These are phyloP conservation scores for Galerina sulciceps DNA, from an alignment of 768 basidiomycete genomes.

Conservation along the genomic window DNA sequence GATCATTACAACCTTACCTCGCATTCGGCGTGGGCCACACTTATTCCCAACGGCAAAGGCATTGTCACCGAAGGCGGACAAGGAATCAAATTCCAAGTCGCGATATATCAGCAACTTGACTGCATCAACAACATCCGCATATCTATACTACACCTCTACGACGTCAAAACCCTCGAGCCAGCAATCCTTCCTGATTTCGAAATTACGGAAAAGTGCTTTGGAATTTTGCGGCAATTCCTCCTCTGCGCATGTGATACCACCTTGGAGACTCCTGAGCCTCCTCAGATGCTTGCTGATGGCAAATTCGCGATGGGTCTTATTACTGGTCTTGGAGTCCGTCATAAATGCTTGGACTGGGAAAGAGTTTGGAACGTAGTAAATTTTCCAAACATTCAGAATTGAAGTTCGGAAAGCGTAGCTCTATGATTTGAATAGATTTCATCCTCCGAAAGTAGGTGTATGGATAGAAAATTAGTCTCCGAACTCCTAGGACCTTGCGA, in stretches of 20 bases:
- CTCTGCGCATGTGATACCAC: not conserved
- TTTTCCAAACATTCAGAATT: too few relatives aligned
- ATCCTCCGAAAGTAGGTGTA: too few relatives aligned
- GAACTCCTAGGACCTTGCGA: too few relatives aligned
- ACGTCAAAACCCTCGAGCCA: not conserved
- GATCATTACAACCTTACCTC: not conserved
- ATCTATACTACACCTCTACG: not conserved
- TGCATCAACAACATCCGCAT: not conserved
- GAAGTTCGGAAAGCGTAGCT: too few relatives aligned
- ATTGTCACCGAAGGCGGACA: not conserved
- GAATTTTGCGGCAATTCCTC: not conserved
- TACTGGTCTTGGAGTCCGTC: not conserved
- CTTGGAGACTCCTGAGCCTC: not conserved
- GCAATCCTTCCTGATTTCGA: not conserved
- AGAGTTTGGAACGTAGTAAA: not conserved
- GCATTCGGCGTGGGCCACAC: not conserved
- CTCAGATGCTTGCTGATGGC: not conserved
- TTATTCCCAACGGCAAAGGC: not conserved
- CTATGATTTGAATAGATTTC: too few relatives aligned
- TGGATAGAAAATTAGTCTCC: too few relatives aligned
- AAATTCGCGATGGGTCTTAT: not conserved
- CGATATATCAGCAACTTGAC: not conserved
- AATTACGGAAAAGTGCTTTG: not conserved
- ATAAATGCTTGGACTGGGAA: not conserved
- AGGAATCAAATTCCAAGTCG: not conserved